Evolutionary conservation across 371 early-diverging fungal species (phyloP), one percentile per base, ranked within the genome.

Genomic region (Mortierella sp.): DNA sequence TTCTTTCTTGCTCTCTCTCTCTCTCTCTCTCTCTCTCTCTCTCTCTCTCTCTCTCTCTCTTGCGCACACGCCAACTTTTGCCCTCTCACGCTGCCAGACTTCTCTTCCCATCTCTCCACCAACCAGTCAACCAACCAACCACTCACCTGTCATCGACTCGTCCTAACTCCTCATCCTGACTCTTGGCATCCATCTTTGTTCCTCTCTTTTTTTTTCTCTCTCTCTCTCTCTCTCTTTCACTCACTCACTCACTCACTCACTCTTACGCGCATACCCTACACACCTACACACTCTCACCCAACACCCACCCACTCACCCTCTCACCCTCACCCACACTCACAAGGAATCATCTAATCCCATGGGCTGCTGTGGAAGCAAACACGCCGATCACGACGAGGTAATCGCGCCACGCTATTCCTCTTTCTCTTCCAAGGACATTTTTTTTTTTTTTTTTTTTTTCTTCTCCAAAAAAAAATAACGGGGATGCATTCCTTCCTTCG

Each of bases 321-420:
- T 26, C 19, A 53, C 9, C 19, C 3, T 37, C 37, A 53, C n/a
- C n/a, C n/a, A 53, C 25, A 53, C 18, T 19, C 51, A 11, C n/a
- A 51, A 11, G 18, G 51, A 46, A 46, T 21, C 50, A 50, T 50
- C 50, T 14, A 12, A 16, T 50, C 62, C 64, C 53, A 73, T 74
- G 74, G 74, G 74, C 21, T 74, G 74, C 68, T 74, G 74, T 64
- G 68, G 64, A 59, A 68, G 74, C 68, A 74, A 74, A 64, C 74
- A 68, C n/a, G 43, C 68, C 48, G 74, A 68, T 68, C 69, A 68
- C 64, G 69, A 74, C 64, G 68, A 74, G 74, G 74, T 74, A 62
- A 21, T 50, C 16, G 21, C 16, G 50, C 16, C 16, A 18, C 46
- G 18, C 51, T 23, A 51, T 18, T 23, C 21, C 18, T 51, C n/a